Conservation (phyloP, 495 filamentous ascomycete genomes). For the Aspergillus indologenus region DNA sequence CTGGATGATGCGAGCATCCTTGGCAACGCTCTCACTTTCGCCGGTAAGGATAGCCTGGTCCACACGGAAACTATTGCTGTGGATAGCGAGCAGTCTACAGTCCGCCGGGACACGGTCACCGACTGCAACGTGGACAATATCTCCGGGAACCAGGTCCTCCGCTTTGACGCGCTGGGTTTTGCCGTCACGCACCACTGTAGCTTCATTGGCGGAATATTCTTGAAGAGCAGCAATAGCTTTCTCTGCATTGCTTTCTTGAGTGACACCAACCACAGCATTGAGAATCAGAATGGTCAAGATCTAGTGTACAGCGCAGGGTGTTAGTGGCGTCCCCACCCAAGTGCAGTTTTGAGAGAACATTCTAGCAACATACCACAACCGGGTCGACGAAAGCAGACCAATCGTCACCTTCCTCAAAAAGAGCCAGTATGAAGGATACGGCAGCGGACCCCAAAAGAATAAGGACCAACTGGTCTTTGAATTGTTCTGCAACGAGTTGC, state of each 20-base stretch:
- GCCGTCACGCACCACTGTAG: slow-evolving; percentile 83
- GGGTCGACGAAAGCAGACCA: slow-evolving; percentile 99
- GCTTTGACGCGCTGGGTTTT: slow-evolving; percentile 76
- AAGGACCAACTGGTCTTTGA: slow-evolving; percentile 97
- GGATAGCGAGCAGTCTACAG: slow-evolving; percentile 83
- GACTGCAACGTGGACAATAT: slow-evolving; percentile 84
- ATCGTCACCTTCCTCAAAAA: slow-evolving; percentile 89
- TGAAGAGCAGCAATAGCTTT: slow-evolving; percentile 98
- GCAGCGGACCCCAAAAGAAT: slow-evolving; percentile 91
- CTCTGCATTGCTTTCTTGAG: slow-evolving; percentile 97
- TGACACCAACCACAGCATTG: slow-evolving; percentile 95
- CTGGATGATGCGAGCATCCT: slow-evolving; percentile 65
- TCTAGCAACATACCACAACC: slow-evolving; percentile 64
- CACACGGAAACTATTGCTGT: slow-evolving; percentile 94
- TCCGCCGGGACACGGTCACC: slow-evolving; percentile 97
- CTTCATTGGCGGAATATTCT: slow-evolving; percentile 98
- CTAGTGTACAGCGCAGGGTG: slow-evolving; percentile 37
- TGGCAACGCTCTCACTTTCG: slow-evolving; percentile 95
- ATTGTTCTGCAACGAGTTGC: slow-evolving; percentile 95
- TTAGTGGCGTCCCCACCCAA: slow-evolving; percentile 12
- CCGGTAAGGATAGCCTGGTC: slow-evolving; percentile 98
- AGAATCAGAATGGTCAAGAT: slow-evolving; percentile 96
- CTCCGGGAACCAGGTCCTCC: slow-evolving; percentile 93
- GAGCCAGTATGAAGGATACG: slow-evolving; percentile 90
- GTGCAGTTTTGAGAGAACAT: neutral